Conservation (phyloP, 441 rosid genomes). For the Populus hybrid region DNA sequence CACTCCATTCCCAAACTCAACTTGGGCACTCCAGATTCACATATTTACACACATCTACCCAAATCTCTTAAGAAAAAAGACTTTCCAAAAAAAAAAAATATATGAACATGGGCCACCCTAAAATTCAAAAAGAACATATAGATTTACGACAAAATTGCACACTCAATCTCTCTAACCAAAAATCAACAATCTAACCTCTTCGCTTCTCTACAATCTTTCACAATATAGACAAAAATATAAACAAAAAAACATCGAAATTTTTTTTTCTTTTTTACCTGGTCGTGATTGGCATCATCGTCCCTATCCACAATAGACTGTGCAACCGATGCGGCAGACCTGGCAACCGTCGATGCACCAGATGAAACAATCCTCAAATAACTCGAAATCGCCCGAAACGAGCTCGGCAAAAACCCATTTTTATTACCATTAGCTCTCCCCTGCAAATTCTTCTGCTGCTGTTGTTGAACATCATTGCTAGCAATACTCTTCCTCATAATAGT, state of each 20-base stretch:
- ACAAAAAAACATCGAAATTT: not conserved
- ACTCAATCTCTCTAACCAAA: not conserved
- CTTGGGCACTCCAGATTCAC: not conserved
- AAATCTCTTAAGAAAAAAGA: not conserved
- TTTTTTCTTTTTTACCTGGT: conserved; percentile 48
- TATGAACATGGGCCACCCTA: not conserved
- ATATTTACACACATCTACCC: not conserved
- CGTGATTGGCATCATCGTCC: conserved; percentile 49
- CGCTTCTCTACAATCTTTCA: not conserved
- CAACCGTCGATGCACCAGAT: conserved; percentile 90
- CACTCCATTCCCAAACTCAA: not conserved
- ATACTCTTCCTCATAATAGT: conserved; percentile 57
- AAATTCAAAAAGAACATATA: not conserved
- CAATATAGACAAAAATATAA: not conserved
- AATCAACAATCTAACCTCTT: conserved; percentile 2
- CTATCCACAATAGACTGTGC: conserved; percentile 78
- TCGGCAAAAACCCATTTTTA: conserved; percentile 34
- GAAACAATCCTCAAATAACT: conserved; percentile 76
- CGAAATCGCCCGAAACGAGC: conserved; percentile 72
- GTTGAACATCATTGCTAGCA: conserved; percentile 48
- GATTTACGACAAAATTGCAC: not conserved
- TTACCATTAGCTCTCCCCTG: conserved; percentile 17
- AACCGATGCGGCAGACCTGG: conserved; percentile 76
- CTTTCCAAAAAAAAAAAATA: not conserved
- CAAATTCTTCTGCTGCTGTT: conserved; percentile 26